phyloP scores from a whole-genome alignment of 129 eudicot genomes.

The Cynara cardunculus region DNA sequence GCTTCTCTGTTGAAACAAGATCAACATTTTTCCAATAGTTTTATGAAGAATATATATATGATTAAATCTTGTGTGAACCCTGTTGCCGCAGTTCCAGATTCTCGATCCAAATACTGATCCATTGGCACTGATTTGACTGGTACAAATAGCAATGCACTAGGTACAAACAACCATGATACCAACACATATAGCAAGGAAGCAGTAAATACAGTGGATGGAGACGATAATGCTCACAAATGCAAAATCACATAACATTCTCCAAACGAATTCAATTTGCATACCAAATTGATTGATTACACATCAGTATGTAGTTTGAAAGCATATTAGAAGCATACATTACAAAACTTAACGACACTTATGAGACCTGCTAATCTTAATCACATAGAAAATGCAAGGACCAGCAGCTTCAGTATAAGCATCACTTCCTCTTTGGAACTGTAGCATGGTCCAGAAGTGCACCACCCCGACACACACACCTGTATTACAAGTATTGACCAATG shows the following conservation, averaged over 20 bases:
- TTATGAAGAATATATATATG: not conserved
- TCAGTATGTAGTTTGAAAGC: conserved; percentile 29
- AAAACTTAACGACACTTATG: conserved; percentile 32
- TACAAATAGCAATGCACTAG: not conserved
- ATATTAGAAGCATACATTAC: conserved; percentile 36
- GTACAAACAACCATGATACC: not conserved
- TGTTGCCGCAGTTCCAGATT: not conserved
- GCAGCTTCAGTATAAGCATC: conserved; percentile 27
- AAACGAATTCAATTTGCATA: conserved; percentile 18
- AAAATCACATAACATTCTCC: not conserved
- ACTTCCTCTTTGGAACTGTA: conserved; percentile 17
- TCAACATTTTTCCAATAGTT: not conserved
- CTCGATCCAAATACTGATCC: not conserved
- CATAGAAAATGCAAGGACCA: conserved; percentile 18
- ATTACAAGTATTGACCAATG: not conserved
- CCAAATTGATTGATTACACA: conserved; percentile 30
- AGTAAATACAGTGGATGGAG: not conserved
- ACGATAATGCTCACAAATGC: not conserved
- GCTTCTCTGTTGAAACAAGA: not conserved
- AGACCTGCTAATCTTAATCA: conserved; percentile 27
- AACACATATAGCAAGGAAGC: not conserved
- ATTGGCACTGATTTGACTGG: not conserved
- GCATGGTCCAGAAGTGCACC: conserved; percentile 7
- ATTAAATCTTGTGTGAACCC: not conserved
- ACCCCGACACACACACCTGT: not conserved